Base-by-base conservation (phyloP, 768 basidiomycete species). In the Lanmaoa pseudosensibilis region DNA sequence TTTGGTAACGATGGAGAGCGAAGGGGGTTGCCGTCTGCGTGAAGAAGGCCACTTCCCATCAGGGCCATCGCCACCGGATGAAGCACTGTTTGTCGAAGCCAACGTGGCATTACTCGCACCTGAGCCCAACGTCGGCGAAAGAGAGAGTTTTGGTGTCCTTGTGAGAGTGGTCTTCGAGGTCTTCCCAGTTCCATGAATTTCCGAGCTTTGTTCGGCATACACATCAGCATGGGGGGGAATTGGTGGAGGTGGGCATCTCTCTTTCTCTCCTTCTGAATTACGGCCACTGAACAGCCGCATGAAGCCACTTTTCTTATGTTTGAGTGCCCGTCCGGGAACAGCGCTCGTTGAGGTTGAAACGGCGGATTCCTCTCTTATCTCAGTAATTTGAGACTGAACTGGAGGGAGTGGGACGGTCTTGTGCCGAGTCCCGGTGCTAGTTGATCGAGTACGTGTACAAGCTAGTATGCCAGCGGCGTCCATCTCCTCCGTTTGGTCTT, bases 271-370 rank as follows among this genome's bases (percentile, higher is more conserved):
- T 47, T 70, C 69, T 13, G 59, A 54, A 54, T 40, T 59, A 49
- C 78, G 78, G 18, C 79, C 78, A 63, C 86, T 83, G 67, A 92
- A 91, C 12, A 93, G 73, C 49, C 87, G 78, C 85, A 92, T 82
- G 66, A 93, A 90, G 4, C 81, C 90, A 59, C 90, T 92, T 69
- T 87, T 92, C 76, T 88, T 91, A 57, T 87, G 86, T 63, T 82
- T 89, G 48, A 92, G 69, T 2, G 72, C 60, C 62, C 83, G 87
- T 11, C 74, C 75, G 27, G 74, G 65, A 47, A 67, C 23, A 15
- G 46, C 37, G 16, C 36, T 60, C 30, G 10, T 51, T 43, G 53
- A 62, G 58, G 37, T 53, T 59, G 41, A 50, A 38, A 62, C 50
- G 40, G 55, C 23, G 2, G 73, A 67, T 34, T 81, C 83, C 6